Base-by-base conservation (phyloP, 1,139 yeast genomes). In the Diutina catenulata region DNA sequence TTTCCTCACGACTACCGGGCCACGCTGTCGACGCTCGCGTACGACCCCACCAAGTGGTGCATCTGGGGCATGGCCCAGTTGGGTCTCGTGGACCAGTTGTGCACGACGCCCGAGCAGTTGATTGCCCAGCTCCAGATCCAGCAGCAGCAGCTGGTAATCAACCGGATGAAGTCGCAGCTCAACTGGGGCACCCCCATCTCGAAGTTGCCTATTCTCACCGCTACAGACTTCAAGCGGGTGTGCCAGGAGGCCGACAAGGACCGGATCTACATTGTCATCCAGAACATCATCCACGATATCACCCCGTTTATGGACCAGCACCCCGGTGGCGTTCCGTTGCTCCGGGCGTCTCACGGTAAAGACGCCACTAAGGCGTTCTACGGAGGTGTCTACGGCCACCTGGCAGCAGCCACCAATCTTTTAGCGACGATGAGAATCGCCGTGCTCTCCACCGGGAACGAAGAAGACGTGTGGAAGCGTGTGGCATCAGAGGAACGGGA, bases 181-280 rank as follows among this genome's bases (percentile, higher is more conserved):
- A 76, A 77, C 49, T 80, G 88, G 88, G 88, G 88, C 2, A 76
- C 82, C 0, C 82, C 87, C 2, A 75, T 80, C 33, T 78, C 80
- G 29, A 74, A 73, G 46, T 56, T 80, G 13, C 87, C 88, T 0
- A 59, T 73, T 32, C 59, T 67, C 27, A 55, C 64, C 1, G 64
- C 74, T 0, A 64, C 60, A 33, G 80, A 76, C 40, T 78, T 78
- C 47, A 64, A 63, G 38, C 47, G 59, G 27, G 54, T 65, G 10
- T 53, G 63, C 23, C 49, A 55, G 2, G 56, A 68, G 1, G 52
- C 56, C 16, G 60, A 64, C 41, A 54, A 56, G 41, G 65, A 63
- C 42, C 50, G 69, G 23, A 52, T 63, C 24, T 67, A 64, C 42
- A 66, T 67, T 26, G 65, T 67, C 23, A 65, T 67, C 38, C 69